Base-by-base conservation (phyloP, 768 basidiomycete species). In the Podaxis sp. region DNA sequence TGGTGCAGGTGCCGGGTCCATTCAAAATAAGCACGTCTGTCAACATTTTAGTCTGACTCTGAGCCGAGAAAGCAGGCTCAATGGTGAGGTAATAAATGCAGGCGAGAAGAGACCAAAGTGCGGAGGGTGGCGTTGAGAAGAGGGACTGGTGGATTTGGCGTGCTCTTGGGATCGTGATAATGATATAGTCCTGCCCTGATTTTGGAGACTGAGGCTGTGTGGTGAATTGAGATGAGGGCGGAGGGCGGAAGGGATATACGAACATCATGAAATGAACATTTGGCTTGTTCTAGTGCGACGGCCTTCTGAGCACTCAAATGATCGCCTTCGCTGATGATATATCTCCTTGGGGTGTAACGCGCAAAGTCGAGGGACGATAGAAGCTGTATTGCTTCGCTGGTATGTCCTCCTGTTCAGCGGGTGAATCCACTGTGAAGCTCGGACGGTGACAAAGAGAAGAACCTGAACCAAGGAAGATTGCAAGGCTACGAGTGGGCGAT, bases 391-490 rank as follows among this genome's bases (percentile, higher is more conserved):
- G 89, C 90, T 79, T 99, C 97, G 65, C 84, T 87, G 15, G 95
- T 97, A 76, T 99, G 97, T 0, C 97, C 97, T 51, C 97, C 96
- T 98, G 71, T 38, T 63, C 33, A 55, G 63, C 40, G 48, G 52
- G 58, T 59, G 63, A 63, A 44, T 19, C 49, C 33, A 44, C n/a
- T 28, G 39, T 28, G 33, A 38, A 22, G 40, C 17, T 4, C 19
- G 30, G 39, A 56, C 26, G 22, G 39, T 11, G 53, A 36, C 59
- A 57, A 63, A 63, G 54, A 33, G 58, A 74, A 80, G 70, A 69
- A 92, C 96, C 96, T 72, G 96, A 99, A 62, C 96, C 96, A 12
- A 99, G 84, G 70, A 98, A 97, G 57, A 97, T 85, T 3, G 92
- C 95, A 15, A 97, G 75, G 40, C 72, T 77, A 58, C 78, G 76